Evolutionary conservation across 2,329 filamentous ascomycete species (phyloP).

Genomic region (Exophiala lecanii-corni): DNA sequence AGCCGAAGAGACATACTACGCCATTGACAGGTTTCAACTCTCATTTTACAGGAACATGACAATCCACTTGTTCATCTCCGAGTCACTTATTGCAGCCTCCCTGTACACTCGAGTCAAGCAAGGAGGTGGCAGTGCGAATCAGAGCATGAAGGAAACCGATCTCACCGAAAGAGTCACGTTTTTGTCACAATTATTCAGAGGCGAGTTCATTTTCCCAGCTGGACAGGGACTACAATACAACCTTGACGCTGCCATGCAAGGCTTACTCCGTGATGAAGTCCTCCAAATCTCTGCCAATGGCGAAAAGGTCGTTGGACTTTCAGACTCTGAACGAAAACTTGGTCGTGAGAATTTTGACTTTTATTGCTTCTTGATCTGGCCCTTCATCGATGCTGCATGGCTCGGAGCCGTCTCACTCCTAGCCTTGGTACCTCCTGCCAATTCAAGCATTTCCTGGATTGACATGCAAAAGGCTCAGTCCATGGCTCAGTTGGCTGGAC

Average conservation of each 20-base stretch:
- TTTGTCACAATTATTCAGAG: slow-evolving; percentile 83
- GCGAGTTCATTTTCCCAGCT: slow-evolving; percentile 93
- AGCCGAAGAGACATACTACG: slow-evolving; percentile 87
- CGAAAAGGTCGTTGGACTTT: slow-evolving; percentile 67
- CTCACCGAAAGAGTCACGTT: slow-evolving; percentile 79
- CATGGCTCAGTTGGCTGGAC: slow-evolving; percentile 79
- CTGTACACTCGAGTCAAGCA: slow-evolving; percentile 89
- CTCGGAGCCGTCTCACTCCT: slow-evolving; percentile 82
- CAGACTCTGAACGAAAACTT: slow-evolving; percentile 66
- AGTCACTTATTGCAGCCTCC: slow-evolving; percentile 81
- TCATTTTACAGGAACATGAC: slow-evolving; percentile 99
- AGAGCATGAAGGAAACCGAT: slow-evolving; percentile 70
- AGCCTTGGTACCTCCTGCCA: slow-evolving; percentile 70
- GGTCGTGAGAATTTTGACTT: slow-evolving; percentile 97
- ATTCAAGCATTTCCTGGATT: slow-evolving; percentile 60
- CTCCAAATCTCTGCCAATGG: slow-evolving; percentile 60
- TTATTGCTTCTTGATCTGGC: slow-evolving; percentile 98
- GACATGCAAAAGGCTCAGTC: slow-evolving; percentile 73
- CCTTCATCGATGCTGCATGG: slow-evolving; percentile 94
- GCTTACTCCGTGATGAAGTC: slow-evolving; percentile 73
- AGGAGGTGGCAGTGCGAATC: slow-evolving; percentile 76
- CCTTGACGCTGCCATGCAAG: slow-evolving; percentile 70
- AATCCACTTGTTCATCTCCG: slow-evolving; percentile 93
- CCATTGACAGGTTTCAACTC: slow-evolving; percentile 92
- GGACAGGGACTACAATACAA: slow-evolving; percentile 72